These are phyloP conservation scores for Paulownia fortunei DNA, from an alignment of 257 asterid species.

Conservation along the genomic window DNA sequence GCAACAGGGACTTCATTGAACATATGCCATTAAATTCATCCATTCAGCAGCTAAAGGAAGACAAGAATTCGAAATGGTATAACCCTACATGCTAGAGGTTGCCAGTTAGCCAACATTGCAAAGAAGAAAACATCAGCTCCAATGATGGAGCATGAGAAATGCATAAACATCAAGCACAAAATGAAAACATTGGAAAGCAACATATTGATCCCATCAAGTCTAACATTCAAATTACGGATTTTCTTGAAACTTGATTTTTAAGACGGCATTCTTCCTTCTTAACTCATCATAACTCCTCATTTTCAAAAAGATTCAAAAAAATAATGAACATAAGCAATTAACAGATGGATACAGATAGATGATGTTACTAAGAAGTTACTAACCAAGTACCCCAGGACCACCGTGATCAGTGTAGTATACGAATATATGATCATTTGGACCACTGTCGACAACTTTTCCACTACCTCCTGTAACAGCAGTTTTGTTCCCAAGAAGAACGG, in stretches of 20 bases:
- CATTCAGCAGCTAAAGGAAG: no score
- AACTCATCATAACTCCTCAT: neutral
- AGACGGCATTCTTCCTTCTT: neutral
- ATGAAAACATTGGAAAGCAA: slow-evolving; percentile 1
- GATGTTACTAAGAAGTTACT: slow-evolving; percentile 34
- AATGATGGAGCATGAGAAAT: neutral
- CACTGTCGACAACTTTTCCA: slow-evolving; percentile 89
- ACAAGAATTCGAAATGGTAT: neutral
- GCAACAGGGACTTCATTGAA: no score
- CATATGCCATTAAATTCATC: no score
- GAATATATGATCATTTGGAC: slow-evolving; percentile 90
- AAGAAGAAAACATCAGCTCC: no score
- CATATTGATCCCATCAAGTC: neutral
- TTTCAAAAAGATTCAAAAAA: neutral
- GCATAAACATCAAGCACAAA: slow-evolving; percentile 18
- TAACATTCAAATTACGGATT: neutral
- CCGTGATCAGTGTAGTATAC: slow-evolving; percentile 91
- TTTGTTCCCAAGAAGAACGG: slow-evolving; percentile 91
- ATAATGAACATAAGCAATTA: neutral
- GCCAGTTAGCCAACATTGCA: no score
- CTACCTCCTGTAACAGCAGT: slow-evolving; percentile 89
- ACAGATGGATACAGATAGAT: neutral
- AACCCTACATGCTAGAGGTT: neutral
- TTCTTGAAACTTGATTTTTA: neutral
- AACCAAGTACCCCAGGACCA: slow-evolving; percentile 97